Percentiles rank a stretch among this genome's conserved stretches.
Conservation (phyloP, 2,329 filamentous ascomycete species). For the Exophiala xenobiotica region DNA sequence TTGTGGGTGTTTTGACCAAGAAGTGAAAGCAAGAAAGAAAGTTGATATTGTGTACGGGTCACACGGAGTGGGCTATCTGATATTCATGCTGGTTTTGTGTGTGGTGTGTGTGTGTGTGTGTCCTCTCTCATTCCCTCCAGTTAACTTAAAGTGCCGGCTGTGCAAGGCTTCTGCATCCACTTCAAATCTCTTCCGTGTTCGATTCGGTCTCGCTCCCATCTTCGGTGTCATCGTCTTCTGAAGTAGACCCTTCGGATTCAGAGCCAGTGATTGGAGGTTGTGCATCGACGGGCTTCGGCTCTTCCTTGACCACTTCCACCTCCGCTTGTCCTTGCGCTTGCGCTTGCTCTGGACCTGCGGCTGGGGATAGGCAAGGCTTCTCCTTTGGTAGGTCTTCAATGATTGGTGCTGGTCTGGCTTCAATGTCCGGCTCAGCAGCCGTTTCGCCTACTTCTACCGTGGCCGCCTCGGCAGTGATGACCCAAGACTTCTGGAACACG, state of each 20-base stretch:
- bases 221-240: background rate
- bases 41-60: background rate
- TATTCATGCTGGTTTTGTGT: too few species aligned
- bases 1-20: slow-evolving; percentile 16
- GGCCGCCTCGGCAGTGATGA: background rate
- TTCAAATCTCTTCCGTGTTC: background rate
- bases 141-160: too few species aligned
- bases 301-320: background rate
- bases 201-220: background rate
- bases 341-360: too few species aligned
- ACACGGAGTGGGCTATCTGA: too few species aligned
- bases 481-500: slow-evolving; percentile 13
- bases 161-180: too few species aligned
- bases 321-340: background rate
- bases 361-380: too few species aligned
- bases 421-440: background rate
- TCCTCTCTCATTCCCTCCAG: too few species aligned
- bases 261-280: background rate
- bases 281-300: background rate
- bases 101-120: too few species aligned
- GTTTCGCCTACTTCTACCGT: background rate
- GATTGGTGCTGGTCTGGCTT: background rate
- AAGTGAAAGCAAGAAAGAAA: background rate
- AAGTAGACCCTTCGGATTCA: background rate
- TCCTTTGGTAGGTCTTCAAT: too few species aligned